Percentiles rank a stretch among this genome's conserved stretches.
Conservation (phyloP, 306 rosid genomes). For the Trifolium repens region DNA sequence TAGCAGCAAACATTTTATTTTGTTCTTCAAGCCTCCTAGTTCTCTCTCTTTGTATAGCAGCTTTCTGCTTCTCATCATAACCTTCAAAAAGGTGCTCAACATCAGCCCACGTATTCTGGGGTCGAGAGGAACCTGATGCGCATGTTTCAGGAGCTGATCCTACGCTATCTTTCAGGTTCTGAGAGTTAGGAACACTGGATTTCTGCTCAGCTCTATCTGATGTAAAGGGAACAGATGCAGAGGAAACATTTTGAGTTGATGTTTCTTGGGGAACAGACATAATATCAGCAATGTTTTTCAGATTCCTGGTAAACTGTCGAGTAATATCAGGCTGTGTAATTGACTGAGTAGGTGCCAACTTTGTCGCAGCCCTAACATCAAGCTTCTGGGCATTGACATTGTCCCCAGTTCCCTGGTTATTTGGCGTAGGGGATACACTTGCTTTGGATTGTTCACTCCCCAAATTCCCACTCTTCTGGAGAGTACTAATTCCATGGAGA, state of each 20-base stretch:
- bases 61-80: conserved; percentile 88
- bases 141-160: conserved; percentile 56
- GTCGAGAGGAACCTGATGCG: conserved; percentile 51
- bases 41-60: conserved; percentile 96
- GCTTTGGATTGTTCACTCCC: conserved; percentile 69
- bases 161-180: conserved; percentile 48
- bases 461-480: conserved; percentile 63
- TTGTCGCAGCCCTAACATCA: conserved; percentile 61
- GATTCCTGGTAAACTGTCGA: conserved; percentile 74
- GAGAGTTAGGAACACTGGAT: conserved; percentile 49
- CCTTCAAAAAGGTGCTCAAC: conserved; percentile 89
- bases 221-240: conserved; percentile 55
- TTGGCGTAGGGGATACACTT: conserved; percentile 45
- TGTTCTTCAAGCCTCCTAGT: conserved; percentile 91
- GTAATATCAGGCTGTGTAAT: conserved; percentile 68
- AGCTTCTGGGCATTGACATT: conserved; percentile 55
- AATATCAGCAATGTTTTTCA: conserved; percentile 86
- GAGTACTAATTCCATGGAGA: conserved; percentile 65
- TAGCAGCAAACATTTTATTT: conserved; percentile 89
- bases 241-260: conserved; percentile 56
- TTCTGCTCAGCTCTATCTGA: conserved; percentile 59
- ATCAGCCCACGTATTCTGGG: conserved; percentile 80
- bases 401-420: conserved; percentile 55
- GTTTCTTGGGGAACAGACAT: conserved; percentile 69
- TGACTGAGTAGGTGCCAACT: conserved; percentile 52